Percentiles rank a stretch among this genome's conserved stretches.
phyloP scores from a whole-genome alignment of 139 green algal genomes.

The Diplosphaera chodatii region DNA sequence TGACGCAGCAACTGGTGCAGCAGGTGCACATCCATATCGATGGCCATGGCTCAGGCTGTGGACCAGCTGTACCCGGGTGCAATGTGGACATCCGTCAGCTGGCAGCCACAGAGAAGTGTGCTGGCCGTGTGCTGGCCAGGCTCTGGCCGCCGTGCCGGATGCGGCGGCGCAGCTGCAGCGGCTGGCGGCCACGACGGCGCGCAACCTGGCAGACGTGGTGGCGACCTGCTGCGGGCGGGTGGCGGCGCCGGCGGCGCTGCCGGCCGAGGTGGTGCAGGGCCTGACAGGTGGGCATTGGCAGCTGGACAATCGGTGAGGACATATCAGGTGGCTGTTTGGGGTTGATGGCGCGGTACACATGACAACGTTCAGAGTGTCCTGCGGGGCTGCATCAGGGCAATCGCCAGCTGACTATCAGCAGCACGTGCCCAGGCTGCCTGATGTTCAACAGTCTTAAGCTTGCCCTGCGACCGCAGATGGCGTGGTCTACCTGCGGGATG shows the following conservation, averaged over 20 bases:
- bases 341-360: too few relatives aligned
- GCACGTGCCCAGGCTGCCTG: too few relatives aligned
- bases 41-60: too few relatives aligned
- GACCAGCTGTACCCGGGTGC: too few relatives aligned
- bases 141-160: constrained; percentile 52
- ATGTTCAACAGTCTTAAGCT: too few relatives aligned
- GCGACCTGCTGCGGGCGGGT: constrained; percentile 8
- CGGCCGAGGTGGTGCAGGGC: constrained; percentile 11
- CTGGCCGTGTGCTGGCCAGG: neutral
- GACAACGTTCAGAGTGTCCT: too few relatives aligned
- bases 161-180: constrained; percentile 36
- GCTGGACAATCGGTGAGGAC: neutral
- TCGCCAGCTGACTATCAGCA: too few relatives aligned
- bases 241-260: neutral
- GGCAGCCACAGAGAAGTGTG: too few relatives aligned
- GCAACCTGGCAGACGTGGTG: constrained; percentile 58
- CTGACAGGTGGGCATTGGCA: constrained; percentile 28
- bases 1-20: constrained; percentile 39
- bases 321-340: too few relatives aligned
- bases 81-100: too few relatives aligned
- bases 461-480: constrained; percentile 60
- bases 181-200: constrained; percentile 24
- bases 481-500: constrained; percentile 58
- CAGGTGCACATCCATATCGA: too few relatives aligned
- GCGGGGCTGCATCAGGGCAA: too few relatives aligned